Evolutionary conservation across 2,329 filamentous ascomycete species (phyloP).

Genomic region (Chaetomium olivaceum): DNA sequence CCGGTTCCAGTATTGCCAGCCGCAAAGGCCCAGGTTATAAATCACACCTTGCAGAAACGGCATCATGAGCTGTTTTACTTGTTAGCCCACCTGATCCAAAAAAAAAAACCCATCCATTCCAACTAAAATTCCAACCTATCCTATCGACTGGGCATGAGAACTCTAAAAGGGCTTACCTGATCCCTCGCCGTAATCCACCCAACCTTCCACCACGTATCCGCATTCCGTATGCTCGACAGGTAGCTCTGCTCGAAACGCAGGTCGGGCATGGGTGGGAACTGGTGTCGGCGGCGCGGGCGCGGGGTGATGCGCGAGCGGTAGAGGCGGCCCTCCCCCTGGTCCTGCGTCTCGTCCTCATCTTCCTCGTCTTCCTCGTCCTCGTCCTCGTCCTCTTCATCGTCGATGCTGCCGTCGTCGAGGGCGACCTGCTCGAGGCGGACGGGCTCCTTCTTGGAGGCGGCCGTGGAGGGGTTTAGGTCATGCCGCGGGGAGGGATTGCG

Average conservation of each 20-base stretch:
- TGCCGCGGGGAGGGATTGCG: constrained; percentile 67
- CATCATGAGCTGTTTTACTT: constrained; percentile 66
- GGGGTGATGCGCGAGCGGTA: constrained; percentile 36
- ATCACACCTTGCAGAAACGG: constrained; percentile 83
- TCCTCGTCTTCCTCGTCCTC: constrained; percentile 57
- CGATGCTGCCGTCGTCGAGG: constrained; percentile 62
- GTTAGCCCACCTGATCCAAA: too few relatives aligned
- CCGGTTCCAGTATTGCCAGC: constrained; percentile 89
- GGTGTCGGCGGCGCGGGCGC: constrained; percentile 50
- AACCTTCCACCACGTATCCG: constrained; percentile 77
- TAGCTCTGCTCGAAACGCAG: constrained; percentile 98
- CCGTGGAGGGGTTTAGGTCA: constrained; percentile 79
- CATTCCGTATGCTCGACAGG: constrained; percentile 79
- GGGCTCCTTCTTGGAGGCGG: constrained; percentile 66
- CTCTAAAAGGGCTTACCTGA: constrained; percentile 60
- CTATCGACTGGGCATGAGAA: not conserved
- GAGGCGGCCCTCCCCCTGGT: too few relatives aligned
- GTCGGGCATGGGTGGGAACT: constrained; percentile 73
- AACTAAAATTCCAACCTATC: not conserved
- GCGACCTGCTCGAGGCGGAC: constrained; percentile 53
- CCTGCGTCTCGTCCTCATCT: not conserved
- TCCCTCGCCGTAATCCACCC: constrained; percentile 83
- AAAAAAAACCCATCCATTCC: too few relatives aligned
- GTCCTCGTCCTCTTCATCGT: constrained; percentile 42
- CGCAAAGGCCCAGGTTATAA: constrained; percentile 82